These are phyloP conservation scores for Flaveria bidentis DNA, from an alignment of 129 eudicot genomes.

Conservation along the genomic window DNA sequence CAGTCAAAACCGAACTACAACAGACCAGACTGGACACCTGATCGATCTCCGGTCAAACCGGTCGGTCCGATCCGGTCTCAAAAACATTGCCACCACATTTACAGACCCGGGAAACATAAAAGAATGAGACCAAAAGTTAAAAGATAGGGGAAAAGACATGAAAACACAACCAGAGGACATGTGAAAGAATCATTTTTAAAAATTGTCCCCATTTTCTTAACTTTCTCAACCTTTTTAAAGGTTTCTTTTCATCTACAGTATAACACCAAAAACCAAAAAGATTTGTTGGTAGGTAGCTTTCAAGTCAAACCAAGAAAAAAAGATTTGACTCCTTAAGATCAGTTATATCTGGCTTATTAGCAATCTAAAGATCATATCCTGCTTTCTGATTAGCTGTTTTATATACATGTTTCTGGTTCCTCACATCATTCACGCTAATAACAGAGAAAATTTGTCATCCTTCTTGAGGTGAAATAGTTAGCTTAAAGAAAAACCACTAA, in stretches of 20 bases:
- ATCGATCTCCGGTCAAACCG: no score
- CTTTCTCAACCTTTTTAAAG: background rate
- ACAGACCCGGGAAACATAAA: no score
- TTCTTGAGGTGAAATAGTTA: conserved; percentile 45
- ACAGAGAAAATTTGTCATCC: conserved; percentile 68
- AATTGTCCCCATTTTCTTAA: conserved; percentile 2
- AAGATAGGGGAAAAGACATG: background rate
- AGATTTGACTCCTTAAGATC: conserved; percentile 27
- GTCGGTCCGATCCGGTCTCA: no score
- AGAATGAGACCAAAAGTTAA: background rate
- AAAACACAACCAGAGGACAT: background rate
- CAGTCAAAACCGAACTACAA: no score
- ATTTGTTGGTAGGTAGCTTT: conserved; percentile 11
- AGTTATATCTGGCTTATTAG: conserved; percentile 28
- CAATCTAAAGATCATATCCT: conserved; percentile 29
- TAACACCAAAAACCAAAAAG: conserved; percentile 30
- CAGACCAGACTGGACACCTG: no score
- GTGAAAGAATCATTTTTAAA: conserved; percentile 16
- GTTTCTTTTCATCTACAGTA: conserved; percentile 25
- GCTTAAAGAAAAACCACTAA: background rate
- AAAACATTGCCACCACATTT: no score
- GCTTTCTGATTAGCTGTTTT: conserved; percentile 24
- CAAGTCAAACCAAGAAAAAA: conserved; percentile 21
- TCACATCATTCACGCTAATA: conserved; percentile 44
- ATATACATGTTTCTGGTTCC: conserved; percentile 11